Evolutionary conservation across 768 basidiomycete genomes (phyloP).

Genomic region (Serendipita sp.): DNA sequence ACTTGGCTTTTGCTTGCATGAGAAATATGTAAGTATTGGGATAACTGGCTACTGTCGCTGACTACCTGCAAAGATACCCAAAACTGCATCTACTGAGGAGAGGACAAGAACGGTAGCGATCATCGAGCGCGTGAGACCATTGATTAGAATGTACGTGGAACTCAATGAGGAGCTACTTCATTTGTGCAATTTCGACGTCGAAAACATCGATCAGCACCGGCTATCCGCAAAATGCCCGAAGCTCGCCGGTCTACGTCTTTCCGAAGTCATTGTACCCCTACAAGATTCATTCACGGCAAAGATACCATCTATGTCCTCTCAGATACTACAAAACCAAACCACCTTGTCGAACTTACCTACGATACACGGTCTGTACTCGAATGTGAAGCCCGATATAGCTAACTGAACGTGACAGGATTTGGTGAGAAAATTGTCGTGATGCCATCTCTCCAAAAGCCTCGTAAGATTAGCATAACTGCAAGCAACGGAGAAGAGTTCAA

Average conservation of each 20-base stretch:
- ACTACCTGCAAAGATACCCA: neutral
- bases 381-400: neutral
- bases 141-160: neutral
- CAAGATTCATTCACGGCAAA: conserved; percentile 84
- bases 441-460: conserved; percentile 78
- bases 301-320: conserved; percentile 57
- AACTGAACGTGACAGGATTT: conserved; percentile 36
- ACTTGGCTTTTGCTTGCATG: neutral
- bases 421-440: conserved; percentile 77
- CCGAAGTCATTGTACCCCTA: conserved; percentile 68
- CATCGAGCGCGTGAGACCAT: neutral
- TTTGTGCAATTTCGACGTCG: conserved; percentile 42
- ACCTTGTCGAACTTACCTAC: conserved; percentile 65
- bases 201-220: conserved; percentile 25
- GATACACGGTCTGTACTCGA: conserved; percentile 39
- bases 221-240: conserved; percentile 18
- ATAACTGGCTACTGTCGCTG: neutral
- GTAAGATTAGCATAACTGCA: conserved; percentile 74
- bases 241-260: conserved; percentile 41
- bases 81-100: neutral
- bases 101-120: neutral
- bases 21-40: neutral
- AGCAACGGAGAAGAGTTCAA: conserved; percentile 72
- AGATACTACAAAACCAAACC: conserved; percentile 51
- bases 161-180: conserved; percentile 38